Base-by-base conservation (phyloP, 768 basidiomycete species). In the Naganishia friedmannii region DNA sequence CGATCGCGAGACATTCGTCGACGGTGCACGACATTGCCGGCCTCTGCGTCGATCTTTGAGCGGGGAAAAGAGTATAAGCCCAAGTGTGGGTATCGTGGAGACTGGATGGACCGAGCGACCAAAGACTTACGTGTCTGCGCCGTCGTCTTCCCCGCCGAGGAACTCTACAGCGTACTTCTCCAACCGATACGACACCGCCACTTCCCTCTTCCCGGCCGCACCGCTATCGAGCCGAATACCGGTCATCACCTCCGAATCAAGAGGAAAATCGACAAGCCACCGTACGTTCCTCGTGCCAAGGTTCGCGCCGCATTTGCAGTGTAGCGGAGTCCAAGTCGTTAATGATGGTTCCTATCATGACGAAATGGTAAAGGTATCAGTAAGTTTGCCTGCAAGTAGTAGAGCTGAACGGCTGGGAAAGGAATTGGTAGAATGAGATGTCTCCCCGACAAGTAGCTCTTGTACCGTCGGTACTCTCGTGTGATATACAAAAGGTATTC, bases 91-190 rank as follows among this genome's bases (percentile, higher is more conserved):
- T 42, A 17, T 23, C 48, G 48, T 3, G 48, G n/a, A 23, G 15
- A n/a, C 7, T 2, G 15, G 42, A 42, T 42, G 42, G 2, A 42
- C 2, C 42, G 7, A 42, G 42, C 42, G 42, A 17, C n/a, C 9
- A 42, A 42, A 42, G 42, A 37, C 60, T 63, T 34, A 23, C 48
- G 48, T 8, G 23, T 51, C n/a, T n/a, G 19, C 23, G n/a, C 7
- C n/a, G 3, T 45, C 39, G n/a, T 15, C 57, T 6, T 29, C 39
- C 26, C 34, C 58, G 21, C 60, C 60, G 15, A 63, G 37, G 26
- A 63, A 63, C 10, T 63, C 60, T 26, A 63, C 60, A 29, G 60
- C 60, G 17, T 63, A 63, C 28, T 63, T 63, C 34, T 63, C 60
- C 37, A 63, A 15, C 17, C 60, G 21, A n/a, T 42, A 63, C 39